Evolutionary conservation across 1,139 yeast species (phyloP).

Genomic region (Nematodospora anomalae): DNA sequence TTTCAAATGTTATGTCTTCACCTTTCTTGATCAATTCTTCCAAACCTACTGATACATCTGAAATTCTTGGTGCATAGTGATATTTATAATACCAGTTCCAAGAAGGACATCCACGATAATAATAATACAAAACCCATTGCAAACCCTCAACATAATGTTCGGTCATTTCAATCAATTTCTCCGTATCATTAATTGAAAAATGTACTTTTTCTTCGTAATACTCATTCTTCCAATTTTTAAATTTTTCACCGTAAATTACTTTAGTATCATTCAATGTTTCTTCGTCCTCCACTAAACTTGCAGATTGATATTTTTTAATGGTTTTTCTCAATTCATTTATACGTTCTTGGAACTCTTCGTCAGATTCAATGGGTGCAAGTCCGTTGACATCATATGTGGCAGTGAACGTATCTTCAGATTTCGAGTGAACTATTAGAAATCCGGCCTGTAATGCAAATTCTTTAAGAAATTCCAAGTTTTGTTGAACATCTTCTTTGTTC

Average conservation of each 20-base stretch:
- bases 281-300: slow-evolving; percentile 64
- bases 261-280: slow-evolving; percentile 62
- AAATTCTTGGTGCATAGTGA: slow-evolving; percentile 91
- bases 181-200: slow-evolving; percentile 57
- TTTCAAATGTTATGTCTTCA: slow-evolving; percentile 57
- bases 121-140: slow-evolving; percentile 93
- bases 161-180: slow-evolving; percentile 60
- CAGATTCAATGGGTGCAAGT: slow-evolving; percentile 60
- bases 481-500: slow-evolving; percentile 47
- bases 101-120: slow-evolving; percentile 85
- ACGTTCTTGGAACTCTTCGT: slow-evolving; percentile 60
- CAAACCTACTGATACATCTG: slow-evolving; percentile 76
- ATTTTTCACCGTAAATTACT: slow-evolving; percentile 68
- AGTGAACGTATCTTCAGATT: slow-evolving; percentile 51
- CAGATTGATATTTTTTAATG: slow-evolving; percentile 69
- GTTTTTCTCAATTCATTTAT: slow-evolving; percentile 40
- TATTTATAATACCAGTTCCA: slow-evolving; percentile 93
- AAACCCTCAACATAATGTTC: slow-evolving; percentile 88
- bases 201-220: slow-evolving; percentile 80
- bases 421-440: slow-evolving; percentile 63
- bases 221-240: slow-evolving; percentile 75
- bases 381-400: slow-evolving; percentile 76
- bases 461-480: slow-evolving; percentile 59
- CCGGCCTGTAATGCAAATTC: slow-evolving; percentile 66
- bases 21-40: slow-evolving; percentile 43